Evolutionary conservation across 2,329 filamentous ascomycete species (phyloP).

Genomic region (Westerdykella ornata): DNA sequence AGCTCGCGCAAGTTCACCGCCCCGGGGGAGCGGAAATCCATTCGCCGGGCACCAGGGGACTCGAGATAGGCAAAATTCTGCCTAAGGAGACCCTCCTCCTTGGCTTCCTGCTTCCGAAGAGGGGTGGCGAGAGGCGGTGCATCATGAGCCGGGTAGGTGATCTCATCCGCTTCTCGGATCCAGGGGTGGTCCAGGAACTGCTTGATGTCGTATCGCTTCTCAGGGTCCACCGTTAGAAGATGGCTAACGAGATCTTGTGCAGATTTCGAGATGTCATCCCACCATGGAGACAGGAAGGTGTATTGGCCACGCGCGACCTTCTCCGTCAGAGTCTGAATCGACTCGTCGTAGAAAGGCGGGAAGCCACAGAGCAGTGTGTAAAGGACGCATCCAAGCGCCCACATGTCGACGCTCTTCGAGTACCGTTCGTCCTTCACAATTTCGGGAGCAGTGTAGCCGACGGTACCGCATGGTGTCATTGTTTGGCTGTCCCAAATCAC

Average conservation of each 20-base stretch:
- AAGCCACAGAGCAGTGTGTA: slow-evolving; percentile 97
- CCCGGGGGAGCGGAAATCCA: slow-evolving; percentile 92
- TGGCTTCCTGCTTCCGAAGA: slow-evolving; percentile 54
- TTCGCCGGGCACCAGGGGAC: slow-evolving; percentile 59
- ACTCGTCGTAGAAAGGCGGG: slow-evolving; percentile 97
- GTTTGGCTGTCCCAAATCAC: slow-evolving; percentile 97
- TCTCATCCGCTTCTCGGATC: slow-evolving; percentile 67
- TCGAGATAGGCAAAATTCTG: slow-evolving; percentile 50
- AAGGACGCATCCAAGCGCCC: slow-evolving; percentile 91
- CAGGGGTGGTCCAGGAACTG: slow-evolving; percentile 94
- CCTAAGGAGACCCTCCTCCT: slow-evolving; percentile 38
- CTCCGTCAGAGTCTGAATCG: slow-evolving; percentile 91
- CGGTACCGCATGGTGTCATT: slow-evolving; percentile 98
- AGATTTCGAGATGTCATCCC: slow-evolving; percentile 95
- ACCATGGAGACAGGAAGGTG: slow-evolving; percentile 97
- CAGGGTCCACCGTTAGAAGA: slow-evolving; percentile 86
- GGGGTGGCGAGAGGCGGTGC: slow-evolving; percentile 67
- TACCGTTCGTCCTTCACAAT: slow-evolving; percentile 99
- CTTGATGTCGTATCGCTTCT: slow-evolving; percentile 87
- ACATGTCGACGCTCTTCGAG: slow-evolving; percentile 99
- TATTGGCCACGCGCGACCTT: slow-evolving; percentile 97
- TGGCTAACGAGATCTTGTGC: slow-evolving; percentile 93
- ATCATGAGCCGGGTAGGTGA: slow-evolving; percentile 59
- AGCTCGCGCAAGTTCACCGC: slow-evolving; percentile 94
- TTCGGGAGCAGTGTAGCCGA: slow-evolving; percentile 95